phyloP scores from a whole-genome alignment of 1,284 basidiomycete species.

The Pseudozyma sp. region DNA sequence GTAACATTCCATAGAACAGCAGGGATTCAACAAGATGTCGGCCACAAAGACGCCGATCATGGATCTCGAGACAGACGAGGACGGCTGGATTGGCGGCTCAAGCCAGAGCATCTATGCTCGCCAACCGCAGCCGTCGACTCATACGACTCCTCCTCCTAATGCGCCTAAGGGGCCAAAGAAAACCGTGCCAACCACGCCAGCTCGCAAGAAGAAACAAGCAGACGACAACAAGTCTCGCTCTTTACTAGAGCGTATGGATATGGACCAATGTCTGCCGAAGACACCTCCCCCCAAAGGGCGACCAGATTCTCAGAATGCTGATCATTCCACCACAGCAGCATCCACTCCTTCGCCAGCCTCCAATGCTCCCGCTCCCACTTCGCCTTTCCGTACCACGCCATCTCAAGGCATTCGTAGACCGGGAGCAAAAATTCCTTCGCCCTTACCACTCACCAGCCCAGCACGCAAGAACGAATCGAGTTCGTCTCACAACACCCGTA shows the following conservation, averaged over 20 bases:
- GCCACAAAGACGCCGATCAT: constrained; percentile 26
- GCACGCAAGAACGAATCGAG: constrained; percentile 32
- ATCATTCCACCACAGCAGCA: neutral
- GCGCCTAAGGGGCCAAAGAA: constrained; percentile 14
- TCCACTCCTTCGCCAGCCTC: constrained; percentile 23
- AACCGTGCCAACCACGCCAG: constrained; percentile 26
- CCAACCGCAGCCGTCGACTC: constrained; percentile 10
- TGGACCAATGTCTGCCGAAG: constrained; percentile 21
- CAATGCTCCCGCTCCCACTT: constrained; percentile 6
- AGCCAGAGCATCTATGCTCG: constrained; percentile 55
- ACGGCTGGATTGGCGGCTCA: constrained; percentile 51
- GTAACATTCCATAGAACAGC: neutral
- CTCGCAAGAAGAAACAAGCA: constrained; percentile 3
- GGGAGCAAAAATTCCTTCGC: constrained; percentile 44
- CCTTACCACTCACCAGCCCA: constrained; percentile 46
- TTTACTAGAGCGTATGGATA: constrained; percentile 43
- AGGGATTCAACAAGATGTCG: constrained; percentile 10
- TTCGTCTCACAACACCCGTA: constrained; percentile 43
- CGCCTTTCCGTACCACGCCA: constrained; percentile 36
- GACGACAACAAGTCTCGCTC: constrained; percentile 11
- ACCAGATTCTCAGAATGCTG: neutral
- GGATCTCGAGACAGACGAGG: constrained; percentile 40
- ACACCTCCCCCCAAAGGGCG: constrained; percentile 34
- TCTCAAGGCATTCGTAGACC: constrained; percentile 44
- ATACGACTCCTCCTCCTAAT: constrained; percentile 31